Evolutionary conservation across 2,329 filamentous ascomycete species (phyloP).

Genomic region (Claviceps maximensis): DNA sequence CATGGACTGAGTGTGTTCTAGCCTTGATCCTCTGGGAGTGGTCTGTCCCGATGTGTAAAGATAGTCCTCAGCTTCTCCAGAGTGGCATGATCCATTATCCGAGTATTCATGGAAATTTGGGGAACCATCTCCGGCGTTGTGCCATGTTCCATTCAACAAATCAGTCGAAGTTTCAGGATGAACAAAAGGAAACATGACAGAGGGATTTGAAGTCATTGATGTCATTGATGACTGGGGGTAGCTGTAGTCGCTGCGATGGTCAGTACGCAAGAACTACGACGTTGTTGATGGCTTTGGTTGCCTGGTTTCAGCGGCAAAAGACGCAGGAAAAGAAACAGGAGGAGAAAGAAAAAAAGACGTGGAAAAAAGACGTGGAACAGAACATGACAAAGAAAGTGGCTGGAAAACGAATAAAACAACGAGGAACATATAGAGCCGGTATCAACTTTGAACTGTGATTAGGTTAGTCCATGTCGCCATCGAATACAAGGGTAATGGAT

Average conservation of each 20-base stretch:
- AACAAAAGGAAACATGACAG: conserved; percentile 44
- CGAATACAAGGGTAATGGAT: conserved; percentile 8
- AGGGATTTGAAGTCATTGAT: conserved; percentile 34
- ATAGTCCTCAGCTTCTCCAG: conserved; percentile 42
- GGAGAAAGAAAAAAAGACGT: neutral
- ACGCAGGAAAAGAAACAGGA: conserved; percentile 11
- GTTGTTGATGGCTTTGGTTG: neutral
- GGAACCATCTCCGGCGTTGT: conserved; percentile 42
- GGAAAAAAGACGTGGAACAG: conserved; percentile 8
- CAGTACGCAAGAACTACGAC: conserved; percentile 39
- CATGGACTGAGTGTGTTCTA: conserved; percentile 32
- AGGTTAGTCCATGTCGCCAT: conserved; percentile 13
- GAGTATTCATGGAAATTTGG: conserved; percentile 45
- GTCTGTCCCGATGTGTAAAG: conserved; percentile 41
- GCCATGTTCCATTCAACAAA: conserved; percentile 43
- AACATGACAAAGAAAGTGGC: neutral
- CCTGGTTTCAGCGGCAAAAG: neutral
- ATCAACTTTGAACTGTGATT: conserved; percentile 43
- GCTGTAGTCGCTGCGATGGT: conserved; percentile 44
- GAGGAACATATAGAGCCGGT: conserved; percentile 22
- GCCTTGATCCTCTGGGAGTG: conserved; percentile 34
- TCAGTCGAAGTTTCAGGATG: conserved; percentile 46
- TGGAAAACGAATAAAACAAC: conserved; percentile 4
- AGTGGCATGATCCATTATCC: conserved; percentile 34
- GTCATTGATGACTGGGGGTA: conserved; percentile 38